Evolutionary conservation across 108 stramenopile genomes (phyloP), one percentile per base, ranked within the genome.

Genomic region (Nitzschia sp.): DNA sequence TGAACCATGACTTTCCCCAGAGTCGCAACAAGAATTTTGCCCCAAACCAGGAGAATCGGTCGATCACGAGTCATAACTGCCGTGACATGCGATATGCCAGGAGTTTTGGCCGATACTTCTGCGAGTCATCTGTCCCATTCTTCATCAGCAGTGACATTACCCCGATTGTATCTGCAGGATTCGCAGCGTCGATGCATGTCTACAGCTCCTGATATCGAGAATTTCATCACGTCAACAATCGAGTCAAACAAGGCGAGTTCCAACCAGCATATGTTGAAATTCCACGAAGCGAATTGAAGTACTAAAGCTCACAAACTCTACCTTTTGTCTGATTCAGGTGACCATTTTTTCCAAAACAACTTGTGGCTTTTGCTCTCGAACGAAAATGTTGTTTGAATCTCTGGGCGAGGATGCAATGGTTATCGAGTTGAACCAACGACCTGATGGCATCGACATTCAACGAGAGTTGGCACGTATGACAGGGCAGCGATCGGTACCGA

Each of bases 331-430:
- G 19, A 5, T 54, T 31, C 38, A 79, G 72, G 74, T 80, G 17
- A 68, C 73, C 18, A 45, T 82, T 25, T 89, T 86, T 59, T 86
- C 86, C 53, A 90, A 90, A 65, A 61, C 83, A 5, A 90, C 81
- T 70, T 94, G 93, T 49, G 83, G 85, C 17, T 91, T 72, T 71
- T 94, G 93, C 72, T 64, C 77, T 24, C 49, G 60, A 11, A 94
- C 90, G 1, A 94, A 91, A 59, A 36, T 86, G 15, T 35, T 86
- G 2, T 86, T 94, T 63, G 33, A 62, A 33, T 34, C 60, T 33
- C 65, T 82, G 76, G 78, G 70, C 17, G 31, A 73, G 27, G 65
- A 82, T 47, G 80, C 73, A 15, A 77, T 83, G 28, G 54, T 72
- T 29, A 45, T 74, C 15, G 93, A 91, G 58, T 59, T 90, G 31